Evolutionary conservation across 2,329 filamentous ascomycete species (phyloP), one percentile per base, ranked within the genome.

Genomic region (Reticulascus tulasneorum): DNA sequence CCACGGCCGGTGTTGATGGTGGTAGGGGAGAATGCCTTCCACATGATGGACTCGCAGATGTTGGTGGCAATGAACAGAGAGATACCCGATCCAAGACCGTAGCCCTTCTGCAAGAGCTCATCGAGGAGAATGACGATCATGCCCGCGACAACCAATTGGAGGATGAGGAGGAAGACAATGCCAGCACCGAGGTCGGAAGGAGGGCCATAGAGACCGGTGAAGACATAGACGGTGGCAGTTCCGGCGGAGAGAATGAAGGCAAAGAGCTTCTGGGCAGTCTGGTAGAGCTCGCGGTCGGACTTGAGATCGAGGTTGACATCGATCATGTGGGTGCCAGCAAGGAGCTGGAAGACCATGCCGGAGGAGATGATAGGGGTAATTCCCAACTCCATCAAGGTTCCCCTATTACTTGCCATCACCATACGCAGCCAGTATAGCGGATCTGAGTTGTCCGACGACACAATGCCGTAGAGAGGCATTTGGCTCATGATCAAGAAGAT

Each of bases 401-500:
- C 90, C 59, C 90, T 82, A 67, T 98, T 98, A 84, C 88, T 95
- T 60, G 93, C 93, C 79, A 97, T 82, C 82, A 98, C 96, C 91
- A 98, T 97, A 69, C 93, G 86, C 60, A 98, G 79, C 93, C 93
- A 98, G 81, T 98, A 98, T 58, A 98, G 77, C 53, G 93, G 94
- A 72, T 98, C 94, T 45, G 93, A 97, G 55, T 89, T 96, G 69
- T 93, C 86, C 58, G 93, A 98, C 38, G 93, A 98, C 60, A 98
- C 94, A 67, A 98, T 98, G 70, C 93, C 93, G 72, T 98, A 98
- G 46, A 93, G 73, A 49, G 93, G 90, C 93, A 98, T 97, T 74
- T 96, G 93, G 73, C 89, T 96, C 93, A 98, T 98, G 69, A 98
- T 89, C 77, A 98, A 74, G 81, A 98, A 98, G 73, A 97, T 94